phyloP scores from a whole-genome alignment of 441 rosid genomes.

The Adansonia gregorii region DNA sequence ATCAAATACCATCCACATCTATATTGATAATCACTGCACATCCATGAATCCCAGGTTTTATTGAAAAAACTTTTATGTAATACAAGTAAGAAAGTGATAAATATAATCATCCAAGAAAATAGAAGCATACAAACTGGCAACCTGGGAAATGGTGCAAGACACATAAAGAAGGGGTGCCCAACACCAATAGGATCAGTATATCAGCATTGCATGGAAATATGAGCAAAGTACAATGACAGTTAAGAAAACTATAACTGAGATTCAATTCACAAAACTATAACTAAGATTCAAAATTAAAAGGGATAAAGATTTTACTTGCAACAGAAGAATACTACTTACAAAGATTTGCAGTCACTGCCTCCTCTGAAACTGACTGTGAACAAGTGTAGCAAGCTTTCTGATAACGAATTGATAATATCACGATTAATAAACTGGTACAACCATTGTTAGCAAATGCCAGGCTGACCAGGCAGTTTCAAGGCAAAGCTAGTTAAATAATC shows the following conservation, averaged over 20 bases:
- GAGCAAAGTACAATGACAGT: not conserved
- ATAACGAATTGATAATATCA: constrained; percentile 27
- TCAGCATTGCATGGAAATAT: not conserved
- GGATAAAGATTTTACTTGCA: constrained; percentile 16
- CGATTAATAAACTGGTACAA: constrained; percentile 14
- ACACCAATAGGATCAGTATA: not conserved
- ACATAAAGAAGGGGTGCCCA: not conserved
- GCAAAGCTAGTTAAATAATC: constrained; percentile 13
- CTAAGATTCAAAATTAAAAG: constrained; percentile 8
- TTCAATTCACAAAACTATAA: not conserved
- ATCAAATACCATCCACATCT: not conserved
- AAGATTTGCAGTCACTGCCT: constrained; percentile 69
- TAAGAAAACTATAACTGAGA: too few relatives aligned
- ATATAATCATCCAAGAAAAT: not conserved
- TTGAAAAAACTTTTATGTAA: not conserved
- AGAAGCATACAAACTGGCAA: not conserved
- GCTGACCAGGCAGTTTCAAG: not conserved
- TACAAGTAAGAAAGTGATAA: not conserved
- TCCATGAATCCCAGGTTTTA: not conserved
- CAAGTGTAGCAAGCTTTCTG: constrained; percentile 84
- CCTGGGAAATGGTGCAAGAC: not conserved
- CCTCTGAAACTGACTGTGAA: constrained; percentile 66
- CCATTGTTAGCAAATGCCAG: not conserved
- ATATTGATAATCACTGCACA: not conserved
- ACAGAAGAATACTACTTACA: constrained; percentile 53